A percentile compares a stretch with the other conserved stretches of the same genome.
Evolutionary conservation across 768 basidiomycete species (phyloP).

Genomic region (Mycena chlorophos): DNA sequence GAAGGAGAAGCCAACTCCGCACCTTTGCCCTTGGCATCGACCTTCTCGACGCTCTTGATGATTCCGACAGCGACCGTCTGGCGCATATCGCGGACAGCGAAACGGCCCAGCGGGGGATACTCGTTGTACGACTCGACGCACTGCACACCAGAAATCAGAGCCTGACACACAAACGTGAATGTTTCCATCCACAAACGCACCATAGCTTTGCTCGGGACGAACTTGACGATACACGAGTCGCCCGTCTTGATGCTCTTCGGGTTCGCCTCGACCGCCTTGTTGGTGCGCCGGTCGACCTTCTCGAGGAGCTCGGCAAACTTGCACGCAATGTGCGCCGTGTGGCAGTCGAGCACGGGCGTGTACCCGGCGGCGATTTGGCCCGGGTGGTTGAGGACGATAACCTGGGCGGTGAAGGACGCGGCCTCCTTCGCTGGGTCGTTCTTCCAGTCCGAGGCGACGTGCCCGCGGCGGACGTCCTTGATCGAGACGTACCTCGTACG

Average conservation of each 20-base stretch:
- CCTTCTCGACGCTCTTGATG: slow-evolving; percentile 80
- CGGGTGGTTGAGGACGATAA: slow-evolving; percentile 99
- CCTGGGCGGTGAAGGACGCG: too few species aligned
- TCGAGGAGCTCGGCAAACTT: slow-evolving; percentile 98
- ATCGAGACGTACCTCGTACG: too few species aligned
- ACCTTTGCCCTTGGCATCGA: too few species aligned
- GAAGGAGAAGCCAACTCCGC: too few species aligned
- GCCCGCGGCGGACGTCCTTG: too few species aligned
- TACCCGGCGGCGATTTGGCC: slow-evolving; percentile 99
- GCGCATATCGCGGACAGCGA: slow-evolving; percentile 83
- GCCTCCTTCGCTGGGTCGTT: too few species aligned
- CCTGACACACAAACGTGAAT: too few species aligned
- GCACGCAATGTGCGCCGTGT: slow-evolving; percentile 99
- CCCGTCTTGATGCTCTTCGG: slow-evolving; percentile 99
- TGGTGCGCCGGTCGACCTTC: slow-evolving; percentile 99
- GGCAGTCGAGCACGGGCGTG: slow-evolving; percentile 98
- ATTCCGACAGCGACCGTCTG: slow-evolving; percentile 81
- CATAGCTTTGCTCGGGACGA: slow-evolving; percentile 86
- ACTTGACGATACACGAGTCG: slow-evolving; percentile 98
- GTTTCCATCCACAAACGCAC: too few species aligned
- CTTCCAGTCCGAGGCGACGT: too few species aligned
- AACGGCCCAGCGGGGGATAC: slow-evolving; percentile 83
- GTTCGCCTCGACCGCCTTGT: slow-evolving; percentile 81
- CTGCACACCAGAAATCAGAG: too few species aligned
- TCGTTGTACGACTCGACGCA: slow-evolving; percentile 75